phyloP scores from a whole-genome alignment of 768 basidiomycete species.

The Myochromella boudieri region DNA sequence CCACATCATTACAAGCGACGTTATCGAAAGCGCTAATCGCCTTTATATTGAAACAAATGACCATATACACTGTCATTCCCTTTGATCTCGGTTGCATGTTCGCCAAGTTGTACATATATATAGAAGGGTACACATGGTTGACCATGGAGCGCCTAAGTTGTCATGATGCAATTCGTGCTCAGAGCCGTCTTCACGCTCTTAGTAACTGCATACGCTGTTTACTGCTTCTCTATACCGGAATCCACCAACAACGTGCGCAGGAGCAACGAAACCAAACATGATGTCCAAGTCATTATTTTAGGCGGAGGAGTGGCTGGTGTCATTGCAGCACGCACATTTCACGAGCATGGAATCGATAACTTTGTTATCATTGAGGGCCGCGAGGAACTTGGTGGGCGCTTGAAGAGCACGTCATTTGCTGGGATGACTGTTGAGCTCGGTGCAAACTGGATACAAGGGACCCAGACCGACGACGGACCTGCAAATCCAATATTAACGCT shows the following conservation, averaged over 20 bases:
- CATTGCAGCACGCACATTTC: constrained; percentile 61
- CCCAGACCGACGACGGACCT: constrained; percentile 44
- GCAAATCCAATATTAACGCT: constrained; percentile 62
- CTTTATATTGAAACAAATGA: too few relatives aligned
- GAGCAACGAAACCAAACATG: neutral
- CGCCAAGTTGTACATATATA: neutral
- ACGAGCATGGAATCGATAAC: constrained; percentile 51
- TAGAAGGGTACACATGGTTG: neutral
- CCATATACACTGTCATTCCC: too few relatives aligned
- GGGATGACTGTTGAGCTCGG: constrained; percentile 53
- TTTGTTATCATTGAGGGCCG: constrained; percentile 63
- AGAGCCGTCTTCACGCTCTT: neutral
- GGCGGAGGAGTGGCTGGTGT: constrained; percentile 69
- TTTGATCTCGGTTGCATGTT: neutral
- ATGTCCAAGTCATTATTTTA: constrained; percentile 50
- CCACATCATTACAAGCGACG: too few relatives aligned
- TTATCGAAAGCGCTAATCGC: too few relatives aligned
- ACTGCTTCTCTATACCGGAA: neutral
- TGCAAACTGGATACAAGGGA: constrained; percentile 62
- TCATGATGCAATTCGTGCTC: neutral
- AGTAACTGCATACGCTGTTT: neutral
- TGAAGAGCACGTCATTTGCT: constrained; percentile 49
- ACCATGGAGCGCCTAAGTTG: neutral
- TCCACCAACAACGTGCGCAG: neutral
- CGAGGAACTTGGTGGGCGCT: constrained; percentile 59